Conservation (phyloP, 2,329 filamentous ascomycete species). For the Trichoderma endophyticum region DNA sequence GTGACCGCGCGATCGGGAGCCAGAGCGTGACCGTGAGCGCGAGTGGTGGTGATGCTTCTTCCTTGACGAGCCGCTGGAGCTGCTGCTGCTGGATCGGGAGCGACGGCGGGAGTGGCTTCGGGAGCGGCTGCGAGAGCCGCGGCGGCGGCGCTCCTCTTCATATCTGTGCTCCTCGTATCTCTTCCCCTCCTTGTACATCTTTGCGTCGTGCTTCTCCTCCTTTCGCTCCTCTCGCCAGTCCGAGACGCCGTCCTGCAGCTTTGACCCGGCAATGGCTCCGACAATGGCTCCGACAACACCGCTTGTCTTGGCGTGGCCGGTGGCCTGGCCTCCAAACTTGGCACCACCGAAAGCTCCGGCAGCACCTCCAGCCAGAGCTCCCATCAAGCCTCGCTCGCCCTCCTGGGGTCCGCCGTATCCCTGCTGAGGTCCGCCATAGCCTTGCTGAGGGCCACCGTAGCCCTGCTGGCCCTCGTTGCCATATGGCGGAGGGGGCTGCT, state of each 20-base stretch:
- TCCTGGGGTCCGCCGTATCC: constrained; percentile 27
- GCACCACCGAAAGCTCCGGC: constrained; percentile 41
- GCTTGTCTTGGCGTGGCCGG: constrained; percentile 30
- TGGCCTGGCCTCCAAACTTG: constrained; percentile 35
- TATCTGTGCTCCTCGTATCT: constrained; percentile 22
- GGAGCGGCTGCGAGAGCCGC: constrained; percentile 20
- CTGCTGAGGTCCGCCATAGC: background rate
- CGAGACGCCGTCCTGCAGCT: constrained; percentile 38
- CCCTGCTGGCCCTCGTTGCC: background rate
- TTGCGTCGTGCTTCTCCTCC: constrained; percentile 37
- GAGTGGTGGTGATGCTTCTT: background rate
- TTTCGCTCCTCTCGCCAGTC: constrained; percentile 41
- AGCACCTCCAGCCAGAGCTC: constrained; percentile 39
- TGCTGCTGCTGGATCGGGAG: constrained; percentile 17
- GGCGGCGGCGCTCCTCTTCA: constrained; percentile 17
- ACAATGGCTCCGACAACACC: constrained; percentile 40
- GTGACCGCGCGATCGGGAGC: constrained; percentile 19
- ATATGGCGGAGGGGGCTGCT: constrained; percentile 10
- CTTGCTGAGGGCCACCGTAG: background rate
- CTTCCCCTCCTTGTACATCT: constrained; percentile 23
- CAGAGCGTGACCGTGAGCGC: constrained; percentile 21
- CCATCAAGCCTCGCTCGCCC: constrained; percentile 42
- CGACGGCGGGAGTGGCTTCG: constrained; percentile 17
- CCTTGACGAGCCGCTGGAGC: background rate
- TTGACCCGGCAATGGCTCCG: constrained; percentile 42